A percentile compares a stretch with the other conserved stretches of the same genome.
Conservation (phyloP, 2,329 filamentous ascomycete species). For the Fonsecaea multimorphosa region DNA sequence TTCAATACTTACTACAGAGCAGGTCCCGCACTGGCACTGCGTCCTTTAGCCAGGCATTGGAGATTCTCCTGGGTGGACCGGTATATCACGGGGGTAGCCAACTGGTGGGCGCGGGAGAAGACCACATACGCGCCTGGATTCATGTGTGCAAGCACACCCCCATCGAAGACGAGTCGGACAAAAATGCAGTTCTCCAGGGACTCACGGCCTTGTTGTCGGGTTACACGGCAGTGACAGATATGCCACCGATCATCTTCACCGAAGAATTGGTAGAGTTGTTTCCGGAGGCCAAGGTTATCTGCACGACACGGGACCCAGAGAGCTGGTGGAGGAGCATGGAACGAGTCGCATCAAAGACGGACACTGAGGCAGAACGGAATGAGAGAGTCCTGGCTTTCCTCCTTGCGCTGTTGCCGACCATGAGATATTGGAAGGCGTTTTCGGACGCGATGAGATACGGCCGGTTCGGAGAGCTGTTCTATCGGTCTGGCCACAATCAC, state of each 20-base stretch:
- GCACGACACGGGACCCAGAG: conserved; percentile 17
- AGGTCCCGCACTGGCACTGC: conserved; percentile 12
- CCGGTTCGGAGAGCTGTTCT: conserved; percentile 15
- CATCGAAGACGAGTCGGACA: conserved; percentile 9
- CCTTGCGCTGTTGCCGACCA: conserved; percentile 14
- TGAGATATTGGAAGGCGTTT: conserved; percentile 20
- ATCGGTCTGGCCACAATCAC: conserved; percentile 8
- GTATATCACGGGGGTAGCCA: conserved; percentile 17
- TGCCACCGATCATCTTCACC: conserved; percentile 15
- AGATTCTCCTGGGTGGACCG: conserved; percentile 11
- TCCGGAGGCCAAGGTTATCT: conserved; percentile 11
- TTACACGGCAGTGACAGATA: conserved; percentile 10
- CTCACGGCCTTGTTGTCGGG: conserved; percentile 11
- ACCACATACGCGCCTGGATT: conserved; percentile 14
- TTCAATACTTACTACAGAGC: background rate
- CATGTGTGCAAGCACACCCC: conserved; percentile 16
- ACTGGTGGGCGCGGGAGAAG: conserved; percentile 8
- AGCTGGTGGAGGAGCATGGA: conserved; percentile 16
- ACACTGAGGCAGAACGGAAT: conserved; percentile 7
- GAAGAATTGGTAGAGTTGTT: conserved; percentile 16
- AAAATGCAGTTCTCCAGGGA: conserved; percentile 5
- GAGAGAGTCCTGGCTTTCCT: conserved; percentile 10
- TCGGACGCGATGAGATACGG: conserved; percentile 8
- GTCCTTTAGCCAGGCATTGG: conserved; percentile 10
- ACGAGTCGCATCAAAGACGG: conserved; percentile 4